Conservation (phyloP, 192 early-diverging fungal genomes). For the Chytriomyces sp. region DNA sequence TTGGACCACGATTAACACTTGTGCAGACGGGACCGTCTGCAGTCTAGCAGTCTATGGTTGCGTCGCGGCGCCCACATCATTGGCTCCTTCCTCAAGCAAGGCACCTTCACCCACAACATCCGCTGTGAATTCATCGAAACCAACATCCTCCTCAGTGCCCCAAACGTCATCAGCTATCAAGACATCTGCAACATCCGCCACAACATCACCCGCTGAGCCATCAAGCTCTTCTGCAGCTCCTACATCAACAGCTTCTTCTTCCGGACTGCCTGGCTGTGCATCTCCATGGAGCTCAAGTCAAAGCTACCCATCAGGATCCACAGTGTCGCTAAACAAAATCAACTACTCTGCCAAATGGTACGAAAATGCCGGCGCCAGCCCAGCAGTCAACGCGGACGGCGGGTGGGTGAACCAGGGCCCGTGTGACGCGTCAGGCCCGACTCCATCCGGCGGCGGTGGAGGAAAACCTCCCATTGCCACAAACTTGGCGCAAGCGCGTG, state of each 20-base stretch:
- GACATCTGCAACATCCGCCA: slow-evolving; percentile 6
- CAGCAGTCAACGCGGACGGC: slow-evolving; percentile 4
- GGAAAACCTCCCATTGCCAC: background rate
- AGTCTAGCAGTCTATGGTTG: background rate
- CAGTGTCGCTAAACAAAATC: background rate
- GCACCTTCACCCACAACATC: background rate
- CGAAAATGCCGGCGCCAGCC: slow-evolving; percentile 4
- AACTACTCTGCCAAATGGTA: slow-evolving; percentile 26
- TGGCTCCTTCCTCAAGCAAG: background rate
- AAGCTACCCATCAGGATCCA: background rate
- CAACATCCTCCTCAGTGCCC: background rate
- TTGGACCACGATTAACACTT: background rate
- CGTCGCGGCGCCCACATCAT: background rate
- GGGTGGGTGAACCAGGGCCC: slow-evolving; percentile 18
- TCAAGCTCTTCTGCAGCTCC: background rate
- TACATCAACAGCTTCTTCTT: background rate
- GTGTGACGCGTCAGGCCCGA: slow-evolving; percentile 1
- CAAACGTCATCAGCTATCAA: background rate
- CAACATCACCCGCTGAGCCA: background rate
- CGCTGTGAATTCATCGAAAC: background rate
- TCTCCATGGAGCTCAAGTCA: background rate
- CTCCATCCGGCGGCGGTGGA: background rate
- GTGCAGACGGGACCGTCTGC: slow-evolving; percentile 1
- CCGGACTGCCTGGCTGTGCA: background rate
- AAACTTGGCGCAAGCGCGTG: slow-evolving; percentile 7